These are phyloP conservation scores for Thalassiosira exigua DNA, from an alignment of 352 stramenopile genomes.

Conservation along the genomic window DNA sequence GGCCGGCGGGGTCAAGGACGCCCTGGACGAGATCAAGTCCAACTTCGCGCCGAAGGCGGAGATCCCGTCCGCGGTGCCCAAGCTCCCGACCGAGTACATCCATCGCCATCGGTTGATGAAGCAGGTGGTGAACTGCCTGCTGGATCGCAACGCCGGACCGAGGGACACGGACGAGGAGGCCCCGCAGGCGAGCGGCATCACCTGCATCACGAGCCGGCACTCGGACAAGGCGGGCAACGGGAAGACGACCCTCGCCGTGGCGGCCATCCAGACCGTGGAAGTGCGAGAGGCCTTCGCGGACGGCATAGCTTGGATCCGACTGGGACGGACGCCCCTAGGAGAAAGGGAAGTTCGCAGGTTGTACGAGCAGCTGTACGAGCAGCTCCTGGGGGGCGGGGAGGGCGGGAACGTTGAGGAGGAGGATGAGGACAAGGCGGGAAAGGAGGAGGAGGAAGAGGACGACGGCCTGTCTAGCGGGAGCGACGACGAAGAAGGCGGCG, in stretches of 20 bases:
- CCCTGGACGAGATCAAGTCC: slow-evolving; percentile 75
- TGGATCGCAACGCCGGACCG: slow-evolving; percentile 61
- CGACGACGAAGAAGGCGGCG: slow-evolving; percentile 42
- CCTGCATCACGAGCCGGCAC: slow-evolving; percentile 81
- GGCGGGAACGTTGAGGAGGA: slow-evolving; percentile 50
- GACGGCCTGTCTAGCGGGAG: slow-evolving; percentile 32
- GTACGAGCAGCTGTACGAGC: slow-evolving; percentile 83
- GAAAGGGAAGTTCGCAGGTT: slow-evolving; percentile 77
- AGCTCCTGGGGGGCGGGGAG: slow-evolving; percentile 71
- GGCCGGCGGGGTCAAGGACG: slow-evolving; percentile 73
- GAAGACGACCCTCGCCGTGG: slow-evolving; percentile 81
- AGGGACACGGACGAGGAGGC: slow-evolving; percentile 68
- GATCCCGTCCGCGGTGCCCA: slow-evolving; percentile 78
- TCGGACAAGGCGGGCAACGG: slow-evolving; percentile 83
- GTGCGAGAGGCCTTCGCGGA: slow-evolving; percentile 82
- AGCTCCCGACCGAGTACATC: slow-evolving; percentile 83
- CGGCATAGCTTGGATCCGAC: slow-evolving; percentile 82
- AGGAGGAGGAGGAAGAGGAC: slow-evolving; percentile 50
- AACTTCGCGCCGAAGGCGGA: slow-evolving; percentile 83
- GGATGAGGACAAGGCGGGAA: slow-evolving; percentile 21
- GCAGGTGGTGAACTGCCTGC: slow-evolving; percentile 82
- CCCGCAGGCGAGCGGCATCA: slow-evolving; percentile 63
- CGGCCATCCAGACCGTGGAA: slow-evolving; percentile 83
- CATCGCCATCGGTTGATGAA: slow-evolving; percentile 85
- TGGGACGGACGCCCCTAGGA: slow-evolving; percentile 70